Evolutionary conservation across 768 basidiomycete genomes (phyloP), one percentile per base, ranked within the genome.

Genomic region (Tephrocybe rancida): DNA sequence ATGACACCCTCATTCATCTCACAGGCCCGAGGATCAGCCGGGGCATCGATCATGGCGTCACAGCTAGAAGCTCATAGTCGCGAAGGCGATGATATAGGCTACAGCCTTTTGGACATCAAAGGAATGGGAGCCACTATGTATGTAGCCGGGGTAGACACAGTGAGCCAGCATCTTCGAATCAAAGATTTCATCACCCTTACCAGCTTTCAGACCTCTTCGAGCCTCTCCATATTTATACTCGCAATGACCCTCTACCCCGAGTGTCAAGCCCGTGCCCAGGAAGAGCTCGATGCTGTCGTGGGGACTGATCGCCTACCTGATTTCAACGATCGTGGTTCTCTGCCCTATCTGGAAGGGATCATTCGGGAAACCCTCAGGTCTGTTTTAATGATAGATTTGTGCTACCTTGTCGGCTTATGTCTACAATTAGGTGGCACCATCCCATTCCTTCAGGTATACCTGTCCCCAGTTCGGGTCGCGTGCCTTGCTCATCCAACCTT

Each of bases 241-340:
- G 67, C 64, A n/a, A 67, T 72, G 68, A 58, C 62, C 6, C 54
- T 67, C 13, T 52, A 70, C 44, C 72, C 70, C 0, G 56, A 65
- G 2, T 56, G 55, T 9, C 70, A 69, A 43, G 49, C 18, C 22
- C 54, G 61, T 39, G 69, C 65, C 3, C 72, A 69, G 45, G 63
- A 48, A 44, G 71, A 70, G 54, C 57, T 71, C 4, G 69, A 73
- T 55, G 47, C 44, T 3, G 55, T 64, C 16, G 41, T 65, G 5
- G 66, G 65, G 4, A 41, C 35, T 14, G 59, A 59, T 11, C 57
- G 68, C 3, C 49, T 67, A 6, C 58, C 62, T 6, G 56, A 52
- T 1, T 55, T 62, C 18, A 44, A 52, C 13, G 44, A 44, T 44
- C 44, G 44, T 13, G 5, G 9, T 3, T 44, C 44, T 5, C 18